Conservation (phyloP, 2,329 filamentous ascomycete species). For the Lecanicillium sp. region DNA sequence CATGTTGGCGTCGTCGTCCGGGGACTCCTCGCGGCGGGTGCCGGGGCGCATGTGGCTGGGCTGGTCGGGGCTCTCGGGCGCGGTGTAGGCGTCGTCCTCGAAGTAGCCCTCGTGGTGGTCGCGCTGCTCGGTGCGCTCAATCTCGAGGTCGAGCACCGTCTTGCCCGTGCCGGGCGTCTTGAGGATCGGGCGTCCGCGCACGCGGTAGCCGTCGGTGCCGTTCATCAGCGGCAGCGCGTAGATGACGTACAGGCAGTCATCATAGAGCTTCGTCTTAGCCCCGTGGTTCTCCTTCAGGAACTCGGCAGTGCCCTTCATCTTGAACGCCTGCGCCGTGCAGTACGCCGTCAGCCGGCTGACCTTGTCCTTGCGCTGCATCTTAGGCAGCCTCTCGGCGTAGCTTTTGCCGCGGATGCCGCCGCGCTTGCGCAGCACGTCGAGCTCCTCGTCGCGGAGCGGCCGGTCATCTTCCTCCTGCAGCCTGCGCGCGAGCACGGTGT, state of each 20-base stretch:
- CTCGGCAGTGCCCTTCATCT: constrained; percentile 77
- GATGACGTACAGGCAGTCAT: constrained; percentile 93
- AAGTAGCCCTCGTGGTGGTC: constrained; percentile 91
- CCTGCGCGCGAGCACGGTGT: constrained; percentile 28
- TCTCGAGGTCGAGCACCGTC: constrained; percentile 88
- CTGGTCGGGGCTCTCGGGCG: constrained; percentile 27
- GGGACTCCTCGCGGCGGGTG: constrained; percentile 25
- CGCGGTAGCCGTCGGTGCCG: constrained; percentile 77
- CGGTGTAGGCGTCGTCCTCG: constrained; percentile 59
- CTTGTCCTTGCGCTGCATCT: constrained; percentile 79
- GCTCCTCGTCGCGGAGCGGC: constrained; percentile 62
- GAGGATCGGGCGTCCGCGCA: constrained; percentile 83
- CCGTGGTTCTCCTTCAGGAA: constrained; percentile 85
- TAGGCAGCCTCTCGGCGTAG: constrained; percentile 88
- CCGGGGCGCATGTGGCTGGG: constrained; percentile 23
- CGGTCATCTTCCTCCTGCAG: constrained; percentile 53
- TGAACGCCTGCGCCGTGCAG: constrained; percentile 91
- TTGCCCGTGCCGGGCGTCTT: constrained; percentile 87
- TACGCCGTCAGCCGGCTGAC: constrained; percentile 89
- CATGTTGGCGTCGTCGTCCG: constrained; percentile 22
- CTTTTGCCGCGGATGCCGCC: constrained; percentile 70
- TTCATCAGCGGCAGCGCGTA: constrained; percentile 88
- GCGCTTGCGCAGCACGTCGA: constrained; percentile 56
- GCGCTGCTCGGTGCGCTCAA: constrained; percentile 83
- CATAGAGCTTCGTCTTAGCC: constrained; percentile 91